Evolutionary conservation across 2,329 filamentous ascomycete species (phyloP), one percentile per base, ranked within the genome.

Genomic region (Beauveria caledonica): DNA sequence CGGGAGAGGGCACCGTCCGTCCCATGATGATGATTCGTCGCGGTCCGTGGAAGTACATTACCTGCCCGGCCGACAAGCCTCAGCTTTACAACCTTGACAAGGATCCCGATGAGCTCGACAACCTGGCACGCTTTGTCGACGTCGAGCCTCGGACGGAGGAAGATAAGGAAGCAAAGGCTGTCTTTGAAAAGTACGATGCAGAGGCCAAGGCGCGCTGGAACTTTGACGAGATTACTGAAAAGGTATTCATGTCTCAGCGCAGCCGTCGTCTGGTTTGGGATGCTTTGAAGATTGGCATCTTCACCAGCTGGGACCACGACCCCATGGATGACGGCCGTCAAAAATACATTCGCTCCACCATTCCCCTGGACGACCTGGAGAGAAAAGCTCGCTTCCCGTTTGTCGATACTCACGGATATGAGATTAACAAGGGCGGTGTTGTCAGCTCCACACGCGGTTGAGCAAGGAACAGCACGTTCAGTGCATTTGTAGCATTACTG

Each of bases 1-100:
- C 93, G 69, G 92, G 91, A 54, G 92, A 97, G 75, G 92, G 92
- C 52, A 96, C 92, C 1, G 80, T 96, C 60, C 86, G 89, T 5
- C 92, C 92, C 1, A 83, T 95, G 60, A 90, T 96, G 80, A 97
- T 97, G 92, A 97, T 97, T 70, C 86, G 89, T 61, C 87, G 91
- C 59, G 90, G 90, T 9, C 80, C 83, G 51, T 97, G 90, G 90
- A 97, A 97, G 78, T 96, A 92, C 73, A 86, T 94, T 64, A 91
- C 84, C 64, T 96, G 91, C 68, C 86, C 92, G 7, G 87, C 86
- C 23, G 92, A 97, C 70, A 86, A 88, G 36, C 86, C 89, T 33
- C 90, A 94, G 76, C 82, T 97, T 13, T 97, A 86, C 79, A 89
- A 97, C 74, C 79, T 97, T 7, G 78, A 80, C 49, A 73, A 78